Evolutionary conservation across 2,329 filamentous ascomycete species (phyloP).

Genomic region (Paramyrothecium sp.): DNA sequence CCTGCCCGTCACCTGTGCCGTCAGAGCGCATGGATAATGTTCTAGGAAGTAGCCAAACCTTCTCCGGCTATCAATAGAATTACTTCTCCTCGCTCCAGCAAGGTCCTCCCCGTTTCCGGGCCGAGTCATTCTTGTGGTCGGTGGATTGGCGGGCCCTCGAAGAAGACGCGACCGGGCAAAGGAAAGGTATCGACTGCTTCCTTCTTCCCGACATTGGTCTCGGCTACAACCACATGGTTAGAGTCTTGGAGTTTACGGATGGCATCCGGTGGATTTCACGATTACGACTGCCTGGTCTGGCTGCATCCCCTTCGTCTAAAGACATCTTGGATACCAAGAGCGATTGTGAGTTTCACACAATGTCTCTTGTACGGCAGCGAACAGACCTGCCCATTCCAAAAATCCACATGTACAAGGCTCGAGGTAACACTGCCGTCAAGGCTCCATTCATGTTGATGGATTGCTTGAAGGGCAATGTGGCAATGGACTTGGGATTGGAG

Average conservation of each 20-base stretch:
- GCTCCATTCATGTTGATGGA: conserved; percentile 8
- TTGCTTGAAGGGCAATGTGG: conserved; percentile 7
- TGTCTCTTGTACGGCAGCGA: conserved; percentile 5
- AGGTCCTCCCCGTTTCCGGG: conserved; percentile 2
- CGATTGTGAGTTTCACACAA: conserved; percentile 5
- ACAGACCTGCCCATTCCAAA: conserved; percentile 3
- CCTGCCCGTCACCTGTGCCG: too few relatives aligned
- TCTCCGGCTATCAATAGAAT: conserved; percentile 4
- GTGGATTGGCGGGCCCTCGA: background rate
- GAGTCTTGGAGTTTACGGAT: too few relatives aligned
- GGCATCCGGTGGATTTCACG: too few relatives aligned
- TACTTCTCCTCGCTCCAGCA: conserved; percentile 2
- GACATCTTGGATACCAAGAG: background rate
- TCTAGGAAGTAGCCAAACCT: background rate
- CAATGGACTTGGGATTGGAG: conserved; percentile 7
- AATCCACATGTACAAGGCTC: conserved; percentile 5
- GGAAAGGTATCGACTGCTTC: too few relatives aligned
- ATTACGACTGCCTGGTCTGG: too few relatives aligned
- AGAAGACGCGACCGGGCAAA: too few relatives aligned
- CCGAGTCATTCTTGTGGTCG: conserved; percentile 1
- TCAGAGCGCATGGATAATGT: too few relatives aligned
- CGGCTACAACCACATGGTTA: too few relatives aligned
- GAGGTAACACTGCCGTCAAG: conserved; percentile 1
- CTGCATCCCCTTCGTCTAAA: too few relatives aligned
- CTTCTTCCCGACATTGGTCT: too few relatives aligned